Conservation (phyloP, 768 basidiomycete species). For the Boletus rubropictus region DNA sequence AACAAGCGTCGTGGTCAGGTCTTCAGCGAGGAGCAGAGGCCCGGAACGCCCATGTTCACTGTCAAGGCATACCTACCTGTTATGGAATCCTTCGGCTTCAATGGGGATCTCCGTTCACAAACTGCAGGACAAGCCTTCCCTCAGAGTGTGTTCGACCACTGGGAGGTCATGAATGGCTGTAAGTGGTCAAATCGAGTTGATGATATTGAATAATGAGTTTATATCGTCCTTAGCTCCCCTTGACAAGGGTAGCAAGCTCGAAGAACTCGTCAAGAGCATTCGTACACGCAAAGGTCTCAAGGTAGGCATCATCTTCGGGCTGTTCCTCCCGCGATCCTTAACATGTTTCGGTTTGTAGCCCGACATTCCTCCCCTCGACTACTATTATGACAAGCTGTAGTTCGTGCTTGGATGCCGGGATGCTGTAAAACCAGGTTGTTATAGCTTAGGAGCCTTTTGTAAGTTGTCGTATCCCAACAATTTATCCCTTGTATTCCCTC, state of each 20-base stretch:
- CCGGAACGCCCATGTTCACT: conserved; percentile 98
- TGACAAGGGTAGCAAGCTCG: conserved; percentile 89
- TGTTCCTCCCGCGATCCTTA: conserved; percentile 1
- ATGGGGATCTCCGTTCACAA: conserved; percentile 86
- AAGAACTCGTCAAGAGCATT: conserved; percentile 76
- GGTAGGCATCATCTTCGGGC: conserved; percentile 34
- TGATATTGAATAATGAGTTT: background rate
- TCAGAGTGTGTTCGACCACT: conserved; percentile 90
- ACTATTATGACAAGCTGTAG: conserved; percentile 93
- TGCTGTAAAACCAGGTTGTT: conserved; percentile 6
- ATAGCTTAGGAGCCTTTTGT: conserved; percentile 11
- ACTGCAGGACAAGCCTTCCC: conserved; percentile 99
- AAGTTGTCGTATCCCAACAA: conserved; percentile 15
- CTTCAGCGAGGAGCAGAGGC: conserved; percentile 93
- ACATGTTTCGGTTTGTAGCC: conserved; percentile 42
- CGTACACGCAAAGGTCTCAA: conserved; percentile 95
- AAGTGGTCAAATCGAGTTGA: conserved; percentile 28
- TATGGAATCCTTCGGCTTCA: conserved; percentile 94
- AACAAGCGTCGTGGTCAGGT: conserved; percentile 99
- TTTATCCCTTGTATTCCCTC: conserved; percentile 13
- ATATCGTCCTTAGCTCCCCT: conserved; percentile 45
- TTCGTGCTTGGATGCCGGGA: background rate
- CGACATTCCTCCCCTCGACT: conserved; percentile 81
- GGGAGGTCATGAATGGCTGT: conserved; percentile 82
- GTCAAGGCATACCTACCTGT: conserved; percentile 96